Base-by-base conservation (phyloP, 202 grass and related monocot genomes). In the Cymbopogon flexuosus region DNA sequence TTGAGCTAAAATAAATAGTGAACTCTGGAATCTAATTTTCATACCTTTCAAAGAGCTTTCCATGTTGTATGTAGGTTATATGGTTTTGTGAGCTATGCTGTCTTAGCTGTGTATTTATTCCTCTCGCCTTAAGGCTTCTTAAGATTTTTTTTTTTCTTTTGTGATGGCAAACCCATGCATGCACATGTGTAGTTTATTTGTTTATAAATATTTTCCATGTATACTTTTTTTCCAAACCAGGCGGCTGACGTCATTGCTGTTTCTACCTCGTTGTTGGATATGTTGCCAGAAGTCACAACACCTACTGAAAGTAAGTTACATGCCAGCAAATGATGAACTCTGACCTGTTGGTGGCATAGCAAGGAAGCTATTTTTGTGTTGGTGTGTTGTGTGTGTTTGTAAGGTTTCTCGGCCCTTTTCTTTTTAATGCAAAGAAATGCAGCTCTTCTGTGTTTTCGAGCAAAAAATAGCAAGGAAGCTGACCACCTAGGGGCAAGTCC, bases 181-280 rank as follows among this genome's bases (percentile, higher is more conserved):
- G 35, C 24, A 76, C 62, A 76, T 27, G 16, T 77, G 21, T 42
- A 80, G 59, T 78, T 70, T 65, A 79, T 65, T 64, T 12, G 22
- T 9, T 82, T 80, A 33, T 76, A 83, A 45, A 34, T 76, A 79
- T 47, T 35, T 76, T 71, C n/a, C 52, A 3, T 73, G 42, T 63
- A 63, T 78, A 45, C 87, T 64, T 5, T 64, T 5, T 82, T 79
- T 78, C 8, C 68, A 70, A 83, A 71, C 34, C 85, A 99, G 96
- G 96, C 87, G 8, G 81, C 93, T 56, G 90, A 93, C 80, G 92
- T 94, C 64, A 70, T 99, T 72, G 72, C 90, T 77, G 80, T 95
- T 86, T 84, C 82, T 64, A 95, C 96, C 0, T 88, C 90, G 6
- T 87, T 99, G 68, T 69, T 99, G 79, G 96, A 95, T 22, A 47